These are phyloP conservation scores for Eucalyptus regnans DNA, from an alignment of 345 rosid genomes.

Conservation along the genomic window DNA sequence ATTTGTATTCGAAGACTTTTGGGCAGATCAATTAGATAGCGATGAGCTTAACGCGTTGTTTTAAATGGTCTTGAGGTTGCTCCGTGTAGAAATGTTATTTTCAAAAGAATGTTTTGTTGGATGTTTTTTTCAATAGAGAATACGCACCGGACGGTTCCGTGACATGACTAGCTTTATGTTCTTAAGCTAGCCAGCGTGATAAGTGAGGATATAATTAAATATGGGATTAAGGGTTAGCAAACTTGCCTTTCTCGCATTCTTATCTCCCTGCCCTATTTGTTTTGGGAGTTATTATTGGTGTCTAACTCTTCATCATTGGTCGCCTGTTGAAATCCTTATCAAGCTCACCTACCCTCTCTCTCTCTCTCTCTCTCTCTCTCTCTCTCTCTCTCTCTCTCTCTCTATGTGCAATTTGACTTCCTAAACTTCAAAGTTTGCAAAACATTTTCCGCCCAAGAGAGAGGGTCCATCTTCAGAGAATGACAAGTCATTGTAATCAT, in stretches of 20 bases:
- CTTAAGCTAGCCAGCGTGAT: not conserved
- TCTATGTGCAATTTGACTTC: not conserved
- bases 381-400: not conserved
- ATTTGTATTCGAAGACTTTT: not conserved
- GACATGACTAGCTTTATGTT: not conserved
- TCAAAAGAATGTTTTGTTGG: not conserved
- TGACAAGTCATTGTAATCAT: not conserved
- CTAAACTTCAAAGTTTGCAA: not conserved
- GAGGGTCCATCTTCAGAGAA: not conserved
- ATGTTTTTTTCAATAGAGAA: not conserved
- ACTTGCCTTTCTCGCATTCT: not conserved
- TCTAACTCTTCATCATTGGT: not conserved
- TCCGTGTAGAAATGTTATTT: not conserved
- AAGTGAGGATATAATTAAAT: not conserved
- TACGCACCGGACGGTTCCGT: not conserved
- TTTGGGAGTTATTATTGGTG: not conserved
- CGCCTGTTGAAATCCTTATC: not conserved
- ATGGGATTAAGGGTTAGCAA: not conserved
- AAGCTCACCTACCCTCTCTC: not conserved
- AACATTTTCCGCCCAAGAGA: not conserved
- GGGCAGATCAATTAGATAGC: not conserved
- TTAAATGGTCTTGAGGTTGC: not conserved
- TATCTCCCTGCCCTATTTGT: not conserved
- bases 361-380: not conserved
- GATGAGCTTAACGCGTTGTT: not conserved